Conservation (phyloP, 805 yeast genomes). For the Ogataea trehalophila region DNA sequence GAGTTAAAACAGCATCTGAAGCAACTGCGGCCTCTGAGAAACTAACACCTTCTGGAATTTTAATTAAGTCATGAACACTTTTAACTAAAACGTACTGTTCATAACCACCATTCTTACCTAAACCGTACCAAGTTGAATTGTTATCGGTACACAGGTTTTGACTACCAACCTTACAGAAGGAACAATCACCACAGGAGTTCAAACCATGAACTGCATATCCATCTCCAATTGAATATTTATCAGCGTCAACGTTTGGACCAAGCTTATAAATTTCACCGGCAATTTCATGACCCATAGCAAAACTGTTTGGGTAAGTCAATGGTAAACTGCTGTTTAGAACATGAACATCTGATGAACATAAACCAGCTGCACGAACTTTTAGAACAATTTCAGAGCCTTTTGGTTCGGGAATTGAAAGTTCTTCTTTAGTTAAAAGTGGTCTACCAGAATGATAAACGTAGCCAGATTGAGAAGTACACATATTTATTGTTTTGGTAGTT, state of each 20-base stretch:
- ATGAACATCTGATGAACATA: slow-evolving; percentile 41
- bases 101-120: slow-evolving; percentile 30
- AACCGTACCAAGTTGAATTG: slow-evolving; percentile 20
- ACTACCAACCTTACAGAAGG: slow-evolving; percentile 22
- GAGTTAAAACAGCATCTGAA: slow-evolving; percentile 31
- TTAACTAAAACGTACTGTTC: slow-evolving; percentile 24
- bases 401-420: slow-evolving; percentile 7
- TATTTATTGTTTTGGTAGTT: too few species aligned
- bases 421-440: not conserved
- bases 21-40: slow-evolving; percentile 30
- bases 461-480: too few species aligned
- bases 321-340: slow-evolving; percentile 20
- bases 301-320: slow-evolving; percentile 1
- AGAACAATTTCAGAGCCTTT: slow-evolving; percentile 6
- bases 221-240: slow-evolving; percentile 9
- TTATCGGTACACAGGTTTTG: slow-evolving; percentile 22
- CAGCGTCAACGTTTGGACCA: slow-evolving; percentile 6
- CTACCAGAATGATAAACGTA: too few species aligned
- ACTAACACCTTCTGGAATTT: slow-evolving; percentile 27
- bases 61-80: slow-evolving; percentile 16
- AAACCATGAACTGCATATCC: slow-evolving; percentile 14
- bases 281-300: slow-evolving; percentile 30
- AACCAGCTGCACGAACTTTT: slow-evolving; percentile 15
- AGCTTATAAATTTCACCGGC: slow-evolving; percentile 23
- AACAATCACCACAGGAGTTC: slow-evolving; percentile 26